These are phyloP conservation scores for Peronospora farinosa DNA, from an alignment of 352 stramenopile genomes.

Conservation along the genomic window DNA sequence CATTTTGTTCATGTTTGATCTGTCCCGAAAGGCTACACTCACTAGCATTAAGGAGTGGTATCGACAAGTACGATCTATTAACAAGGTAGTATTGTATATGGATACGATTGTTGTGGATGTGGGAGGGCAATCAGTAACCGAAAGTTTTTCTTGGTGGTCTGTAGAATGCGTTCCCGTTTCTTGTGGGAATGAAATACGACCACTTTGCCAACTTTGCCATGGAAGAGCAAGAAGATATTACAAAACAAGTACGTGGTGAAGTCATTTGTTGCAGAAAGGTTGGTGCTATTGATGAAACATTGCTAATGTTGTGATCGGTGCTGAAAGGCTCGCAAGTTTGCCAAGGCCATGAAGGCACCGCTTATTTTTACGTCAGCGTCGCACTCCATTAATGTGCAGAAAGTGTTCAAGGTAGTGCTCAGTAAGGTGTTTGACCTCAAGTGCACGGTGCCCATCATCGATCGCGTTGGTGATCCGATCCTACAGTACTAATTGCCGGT, in stretches of 20 bases:
- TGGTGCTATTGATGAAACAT: neutral
- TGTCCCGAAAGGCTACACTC: constrained; percentile 88
- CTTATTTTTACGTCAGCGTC: constrained; percentile 91
- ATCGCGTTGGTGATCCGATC: constrained; percentile 88
- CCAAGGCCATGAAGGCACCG: constrained; percentile 92
- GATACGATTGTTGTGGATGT: neutral
- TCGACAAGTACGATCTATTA: constrained; percentile 85
- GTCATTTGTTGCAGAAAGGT: neutral
- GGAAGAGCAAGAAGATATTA: constrained; percentile 92
- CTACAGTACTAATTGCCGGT: constrained; percentile 69
- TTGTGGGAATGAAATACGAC: constrained; percentile 94
- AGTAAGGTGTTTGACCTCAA: constrained; percentile 93
- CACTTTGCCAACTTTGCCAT: constrained; percentile 85
- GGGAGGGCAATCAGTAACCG: neutral
- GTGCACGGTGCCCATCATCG: constrained; percentile 90
- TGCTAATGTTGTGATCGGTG: neutral
- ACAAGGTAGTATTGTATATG: constrained; percentile 53
- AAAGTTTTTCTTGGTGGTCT: neutral
- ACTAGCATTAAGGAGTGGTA: constrained; percentile 92
- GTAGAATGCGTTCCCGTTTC: constrained; percentile 88
- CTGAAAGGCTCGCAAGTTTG: constrained; percentile 87
- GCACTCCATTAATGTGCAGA: constrained; percentile 94
- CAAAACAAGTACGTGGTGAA: constrained; percentile 70
- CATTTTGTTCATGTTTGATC: constrained; percentile 95
- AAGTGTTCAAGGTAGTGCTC: constrained; percentile 93